Conservation (phyloP, 352 stramenopile species). For the Phytophthora sp. region DNA sequence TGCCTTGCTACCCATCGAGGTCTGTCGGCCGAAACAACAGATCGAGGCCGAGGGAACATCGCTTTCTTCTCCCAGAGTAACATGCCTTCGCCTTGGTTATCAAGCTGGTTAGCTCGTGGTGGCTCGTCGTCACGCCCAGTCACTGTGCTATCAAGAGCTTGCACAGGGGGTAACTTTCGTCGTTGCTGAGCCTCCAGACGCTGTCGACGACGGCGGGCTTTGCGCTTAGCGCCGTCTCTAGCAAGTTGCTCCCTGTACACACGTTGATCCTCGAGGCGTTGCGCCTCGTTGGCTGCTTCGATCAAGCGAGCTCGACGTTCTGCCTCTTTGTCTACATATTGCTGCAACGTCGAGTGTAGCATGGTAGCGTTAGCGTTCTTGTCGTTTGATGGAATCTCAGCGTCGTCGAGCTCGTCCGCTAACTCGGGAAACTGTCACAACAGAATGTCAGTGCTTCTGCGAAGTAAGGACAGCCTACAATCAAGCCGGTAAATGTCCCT, state of each 20-base stretch:
- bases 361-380: not conserved
- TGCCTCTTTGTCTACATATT: slow-evolving; percentile 34
- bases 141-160: slow-evolving; percentile 5
- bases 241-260: slow-evolving; percentile 54
- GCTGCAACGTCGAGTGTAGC: slow-evolving; percentile 15
- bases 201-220: slow-evolving; percentile 35
- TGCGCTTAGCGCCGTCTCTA: slow-evolving; percentile 48
- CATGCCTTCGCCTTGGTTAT: slow-evolving; percentile 13
- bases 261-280: slow-evolving; percentile 56
- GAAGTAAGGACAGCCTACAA: not conserved
- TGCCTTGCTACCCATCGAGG: slow-evolving; percentile 20
- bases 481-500: too few relatives aligned
- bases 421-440: slow-evolving; percentile 24
- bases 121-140: slow-evolving; percentile 1
- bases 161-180: slow-evolving; percentile 2
- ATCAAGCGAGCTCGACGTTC: slow-evolving; percentile 34
- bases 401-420: slow-evolving; percentile 11
- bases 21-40: slow-evolving; percentile 3
- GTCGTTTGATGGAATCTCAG: slow-evolving; percentile 4
- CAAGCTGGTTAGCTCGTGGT: not conserved
- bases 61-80: slow-evolving; percentile 36
- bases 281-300: slow-evolving; percentile 38
- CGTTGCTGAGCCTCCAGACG: slow-evolving; percentile 32
- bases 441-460: not conserved
- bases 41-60: not conserved